Base-by-base conservation (phyloP, 2,329 filamentous ascomycete species). In the Neurospora sp. region DNA sequence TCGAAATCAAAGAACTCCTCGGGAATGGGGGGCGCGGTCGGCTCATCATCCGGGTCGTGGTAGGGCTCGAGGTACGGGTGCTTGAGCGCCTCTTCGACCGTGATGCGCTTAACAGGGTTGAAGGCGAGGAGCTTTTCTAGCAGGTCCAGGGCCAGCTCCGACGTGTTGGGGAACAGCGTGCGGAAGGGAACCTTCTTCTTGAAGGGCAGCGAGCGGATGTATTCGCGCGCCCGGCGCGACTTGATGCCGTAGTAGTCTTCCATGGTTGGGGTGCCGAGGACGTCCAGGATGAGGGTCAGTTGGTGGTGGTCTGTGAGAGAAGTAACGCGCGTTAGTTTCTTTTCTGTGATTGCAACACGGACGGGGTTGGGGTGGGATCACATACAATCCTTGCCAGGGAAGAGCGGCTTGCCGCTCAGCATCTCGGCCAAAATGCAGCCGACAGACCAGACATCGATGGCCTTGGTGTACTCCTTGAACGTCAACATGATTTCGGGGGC, bases 211-310 rank as follows among this genome's bases (percentile, higher is more conserved):
- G 94, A 97, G 72, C 96, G 93, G 79, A 99, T 99, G 83, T 99
- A 99, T 83, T 99, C 96, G 74, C 96, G 89, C 67, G 96, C 96
- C 77, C 96, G 92, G 74, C 96, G 92, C 69, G 96, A 98, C 84
- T 99, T 99, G 88, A 99, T 99, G 74, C 96, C 96, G 77, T 99
- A 99, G 87, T 99, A 99, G 80, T 99, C 96, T 81, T 99, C 96
- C 96, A 99, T 99, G 12, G 96, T 99, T 2, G 96, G 96, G 3
- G 96, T 99, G 74, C 96, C 96, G 71, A 99, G 91, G 68, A 99
- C 95, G 77, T 99, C 96, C 74, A 99, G 86, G 78, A 99, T 99
- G 72, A 99, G 86, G 6, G 96, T 99, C 76, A 99, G 85, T 82
- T 99, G 96, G 83, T 99, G 96, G 82, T 99, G 96, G 80, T 99